Evolutionary conservation across 148 eudicot genomes (phyloP), one percentile per base, ranked within the genome.

Genomic region (Fallopia convolvulus): DNA sequence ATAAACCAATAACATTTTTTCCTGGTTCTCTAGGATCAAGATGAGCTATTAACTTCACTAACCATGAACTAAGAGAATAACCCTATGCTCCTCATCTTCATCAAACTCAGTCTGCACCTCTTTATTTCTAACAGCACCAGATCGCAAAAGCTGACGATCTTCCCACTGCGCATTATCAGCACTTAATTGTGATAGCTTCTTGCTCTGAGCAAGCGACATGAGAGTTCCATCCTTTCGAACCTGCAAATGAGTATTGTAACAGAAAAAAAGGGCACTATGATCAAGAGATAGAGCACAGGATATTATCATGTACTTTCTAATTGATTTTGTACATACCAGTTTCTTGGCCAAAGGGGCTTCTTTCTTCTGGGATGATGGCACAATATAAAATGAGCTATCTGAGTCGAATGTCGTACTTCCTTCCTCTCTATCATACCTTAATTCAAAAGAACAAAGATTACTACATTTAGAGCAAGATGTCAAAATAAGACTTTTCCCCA

Each of bases 111-210:
- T 95, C 83, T 95, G 94, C 79, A 91, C 97, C 75, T 95, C 99
- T 68, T 95, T 90, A 75, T 93, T 89, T 83, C 94, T 88, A 72
- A 93, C 98, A 79, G 97, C 99, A 78, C 99, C 99, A 83, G 99
- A 95, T 83, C 97, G 90, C 82, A 95, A 61, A 70, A 95, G 88
- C 80, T 95, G 99, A n/a, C 94, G 78, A 74, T 95, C 97, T 80
- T 95, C 99, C 99, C 99, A 92, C 53, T 91, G 92, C 79, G 93
- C 93, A 87, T 91, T 95, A 86, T 95, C 99, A 8, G 96, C 97
- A 80, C 92, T 89, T 21, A 85, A 84, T 76, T 94, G 99, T 44
- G 99, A 92, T 63, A 85, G 77, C 83, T 87, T 95, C 86, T 95
- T 95, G 84, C 97, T 95, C 83, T 92, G 99, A 83, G 99, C 88